These are phyloP conservation scores for Chloromonas sp. DNA, from an alignment of 163 green algal genomes.

Conservation along the genomic window DNA sequence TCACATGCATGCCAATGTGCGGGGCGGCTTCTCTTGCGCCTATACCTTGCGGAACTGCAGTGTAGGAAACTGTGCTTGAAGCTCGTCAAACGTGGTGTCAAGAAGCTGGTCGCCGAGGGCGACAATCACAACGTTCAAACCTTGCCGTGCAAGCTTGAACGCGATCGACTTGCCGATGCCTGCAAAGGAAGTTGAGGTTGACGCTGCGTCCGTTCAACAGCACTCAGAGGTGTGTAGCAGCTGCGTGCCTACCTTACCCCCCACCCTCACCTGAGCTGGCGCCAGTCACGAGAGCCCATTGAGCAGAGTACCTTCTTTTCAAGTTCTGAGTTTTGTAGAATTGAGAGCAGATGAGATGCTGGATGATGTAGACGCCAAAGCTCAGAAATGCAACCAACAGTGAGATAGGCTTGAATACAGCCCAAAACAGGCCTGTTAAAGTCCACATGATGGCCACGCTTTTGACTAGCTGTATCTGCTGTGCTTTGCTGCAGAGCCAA, in stretches of 20 bases:
- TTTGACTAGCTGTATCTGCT: too few species aligned
- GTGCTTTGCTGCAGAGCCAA: too few species aligned
- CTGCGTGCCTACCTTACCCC: not conserved
- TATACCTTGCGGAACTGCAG: conserved; percentile 71
- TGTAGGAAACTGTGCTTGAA: conserved; percentile 56
- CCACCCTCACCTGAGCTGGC: conserved; percentile 67
- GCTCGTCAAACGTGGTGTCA: conserved; percentile 62
- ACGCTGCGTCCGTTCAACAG: too few species aligned
- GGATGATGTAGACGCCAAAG: conserved; percentile 19
- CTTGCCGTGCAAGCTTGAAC: conserved; percentile 73
- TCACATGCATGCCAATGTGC: too few species aligned
- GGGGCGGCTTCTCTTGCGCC: too few species aligned
- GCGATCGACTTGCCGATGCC: conserved; percentile 90
- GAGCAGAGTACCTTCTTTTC: conserved; percentile 80
- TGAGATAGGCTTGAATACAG: too few species aligned
- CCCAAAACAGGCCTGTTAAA: too few species aligned
- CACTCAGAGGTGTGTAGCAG: not conserved
- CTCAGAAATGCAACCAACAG: not conserved
- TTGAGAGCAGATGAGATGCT: conserved; percentile 15
- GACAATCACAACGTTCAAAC: conserved; percentile 88
- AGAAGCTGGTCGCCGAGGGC: conserved; percentile 75
- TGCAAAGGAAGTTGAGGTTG: conserved; percentile 24
- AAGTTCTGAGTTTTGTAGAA: conserved; percentile 79
- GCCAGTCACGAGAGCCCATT: conserved; percentile 91
- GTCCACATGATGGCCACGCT: too few species aligned